Percentiles rank a stretch among this genome's conserved stretches.
phyloP scores from a whole-genome alignment of 1,284 basidiomycete genomes.

The Fomes fomentarius region DNA sequence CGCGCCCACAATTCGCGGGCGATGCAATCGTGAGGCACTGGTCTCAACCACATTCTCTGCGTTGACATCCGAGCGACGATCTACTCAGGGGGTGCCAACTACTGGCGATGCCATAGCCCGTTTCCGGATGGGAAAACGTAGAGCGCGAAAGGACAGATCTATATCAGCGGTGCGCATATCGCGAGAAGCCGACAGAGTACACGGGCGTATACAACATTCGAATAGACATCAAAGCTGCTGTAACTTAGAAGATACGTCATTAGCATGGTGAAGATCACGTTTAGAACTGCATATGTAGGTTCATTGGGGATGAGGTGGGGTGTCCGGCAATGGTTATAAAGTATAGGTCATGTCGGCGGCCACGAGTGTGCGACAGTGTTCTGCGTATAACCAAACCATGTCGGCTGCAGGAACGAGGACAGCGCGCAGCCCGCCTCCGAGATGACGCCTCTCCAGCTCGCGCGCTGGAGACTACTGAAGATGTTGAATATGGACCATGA shows the following conservation, averaged over 20 bases:
- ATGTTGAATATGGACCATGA: slow-evolving; percentile 32
- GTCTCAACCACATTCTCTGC: no score
- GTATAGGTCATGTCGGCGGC: slow-evolving; percentile 41
- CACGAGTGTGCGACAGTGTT: slow-evolving; percentile 32
- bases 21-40: no score
- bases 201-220: slow-evolving; percentile 21
- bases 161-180: background rate
- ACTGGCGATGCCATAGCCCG: background rate
- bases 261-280: slow-evolving; percentile 9
- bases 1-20: no score
- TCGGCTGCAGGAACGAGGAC: slow-evolving; percentile 32
- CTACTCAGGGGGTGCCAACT: no score
- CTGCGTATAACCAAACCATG: slow-evolving; percentile 34
- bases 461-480: slow-evolving; percentile 32
- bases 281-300: slow-evolving; percentile 13
- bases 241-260: slow-evolving; percentile 17
- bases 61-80: no score
- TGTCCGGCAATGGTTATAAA: slow-evolving; percentile 1
- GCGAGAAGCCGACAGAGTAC: slow-evolving; percentile 2
- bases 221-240: slow-evolving; percentile 9
- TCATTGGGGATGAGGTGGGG: background rate
- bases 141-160: no score
- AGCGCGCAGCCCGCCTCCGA: slow-evolving; percentile 31
- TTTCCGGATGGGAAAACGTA: background rate
- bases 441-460: slow-evolving; percentile 35